Conservation (phyloP, 78 protist genomes). For the slime mould (Dictyostelium discoideum) region DNA sequence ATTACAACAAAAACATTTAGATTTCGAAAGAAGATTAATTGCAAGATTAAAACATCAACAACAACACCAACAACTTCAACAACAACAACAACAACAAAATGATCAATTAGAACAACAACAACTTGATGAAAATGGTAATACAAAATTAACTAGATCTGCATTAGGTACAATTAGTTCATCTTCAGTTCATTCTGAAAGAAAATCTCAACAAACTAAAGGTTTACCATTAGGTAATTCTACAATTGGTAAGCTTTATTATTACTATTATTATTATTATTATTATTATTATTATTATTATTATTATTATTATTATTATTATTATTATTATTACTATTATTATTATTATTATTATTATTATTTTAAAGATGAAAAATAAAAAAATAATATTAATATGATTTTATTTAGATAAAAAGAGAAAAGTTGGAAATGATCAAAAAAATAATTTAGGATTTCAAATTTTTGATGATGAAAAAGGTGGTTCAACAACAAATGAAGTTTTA, state of each 20-base stretch:
- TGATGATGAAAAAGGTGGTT: conserved; percentile 35
- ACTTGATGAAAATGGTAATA: neutral
- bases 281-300: no score
- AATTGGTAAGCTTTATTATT: neutral
- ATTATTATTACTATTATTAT: no score
- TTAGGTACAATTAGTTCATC: conserved; percentile 39
- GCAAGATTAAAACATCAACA: conserved; percentile 42
- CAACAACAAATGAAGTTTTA: neutral
- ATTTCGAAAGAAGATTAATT: conserved; percentile 52
- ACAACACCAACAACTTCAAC: neutral
- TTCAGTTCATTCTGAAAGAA: conserved; percentile 30
- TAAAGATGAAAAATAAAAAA: neutral
- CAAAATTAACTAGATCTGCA: conserved; percentile 25
- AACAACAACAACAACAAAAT: neutral
- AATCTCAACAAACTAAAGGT: conserved; percentile 25
- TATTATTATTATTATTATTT: no score
- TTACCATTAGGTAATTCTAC: conserved; percentile 22
- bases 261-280: no score
- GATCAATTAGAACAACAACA: neutral
- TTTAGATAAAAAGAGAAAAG: conserved; percentile 42
- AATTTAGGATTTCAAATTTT: conserved; percentile 18
- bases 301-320: no score
- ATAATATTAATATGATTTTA: neutral
- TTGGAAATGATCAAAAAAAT: neutral
- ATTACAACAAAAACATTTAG: conserved; percentile 53